Evolutionary conservation across 2,329 filamentous ascomycete species (phyloP), one percentile per base, ranked within the genome.

Genomic region (Dissoconium aciculare): DNA sequence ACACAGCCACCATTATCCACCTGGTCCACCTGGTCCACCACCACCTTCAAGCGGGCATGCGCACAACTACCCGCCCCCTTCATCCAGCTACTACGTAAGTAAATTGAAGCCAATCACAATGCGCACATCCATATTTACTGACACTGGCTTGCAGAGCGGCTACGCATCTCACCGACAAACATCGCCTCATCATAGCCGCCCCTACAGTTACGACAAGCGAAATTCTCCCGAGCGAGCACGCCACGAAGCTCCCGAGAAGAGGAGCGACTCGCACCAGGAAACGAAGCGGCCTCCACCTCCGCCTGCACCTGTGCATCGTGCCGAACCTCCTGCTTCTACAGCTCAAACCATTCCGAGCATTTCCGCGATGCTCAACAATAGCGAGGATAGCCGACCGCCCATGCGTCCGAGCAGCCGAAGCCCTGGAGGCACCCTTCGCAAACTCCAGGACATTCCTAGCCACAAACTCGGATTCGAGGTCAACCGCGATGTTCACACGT

Each of bases 271-370:
- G 14, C 33, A 30, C 8, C 30, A 27, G 29, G 27, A 16, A 17
- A 15, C 15, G 26, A 40, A 40, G 17, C 37, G 36, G 25, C 29
- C 31, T 31, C 37, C 34, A 19, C 28, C 33, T 17, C 38, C 35
- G 27, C 33, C 16, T 29, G 30, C 28, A 17, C 17, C 17, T 11
- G 3, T 17, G 33, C 14, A 30, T 15, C 15, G 21, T n/a, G n/a
- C 26, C 11, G n/a, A 28, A 38, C 48, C 65, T 57, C 54, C 44
- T 11, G 33, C 33, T 5, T 49, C 39, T 17, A 50, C 49, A 13
- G 47, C 43, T 11, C 50, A 51, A 16, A 55, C 50, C 11, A 68
- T 73, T 15, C 71, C 71, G 5, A 67, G 63, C 40, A 69, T 71
- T 34, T 62, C 54, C 11, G 51, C 64, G 8, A 53, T 62, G 37